Conservation (phyloP, 768 basidiomycete species). For the Crucibulum laeve region DNA sequence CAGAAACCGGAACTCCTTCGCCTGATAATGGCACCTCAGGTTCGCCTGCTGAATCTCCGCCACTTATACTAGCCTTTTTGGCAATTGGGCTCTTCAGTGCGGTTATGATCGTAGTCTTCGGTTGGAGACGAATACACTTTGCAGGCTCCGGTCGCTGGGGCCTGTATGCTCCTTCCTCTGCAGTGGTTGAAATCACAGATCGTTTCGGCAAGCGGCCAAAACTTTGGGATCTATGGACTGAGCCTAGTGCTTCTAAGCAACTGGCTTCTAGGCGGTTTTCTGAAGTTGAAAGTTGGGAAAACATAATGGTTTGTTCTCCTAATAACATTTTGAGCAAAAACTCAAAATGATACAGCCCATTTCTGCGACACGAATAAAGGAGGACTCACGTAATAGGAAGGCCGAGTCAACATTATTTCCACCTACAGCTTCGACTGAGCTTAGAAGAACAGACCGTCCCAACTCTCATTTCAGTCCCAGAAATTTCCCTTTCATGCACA, state of each 20-base stretch:
- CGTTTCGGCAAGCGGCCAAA: slow-evolving; percentile 29
- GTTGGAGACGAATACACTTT: slow-evolving; percentile 34
- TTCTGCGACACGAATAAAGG: background rate
- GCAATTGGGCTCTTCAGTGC: slow-evolving; percentile 51
- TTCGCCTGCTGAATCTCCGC: slow-evolving; percentile 37
- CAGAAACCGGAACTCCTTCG: slow-evolving; percentile 3
- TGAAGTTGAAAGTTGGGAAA: slow-evolving; percentile 28
- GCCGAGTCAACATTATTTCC: background rate
- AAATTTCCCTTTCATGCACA: too few species aligned
- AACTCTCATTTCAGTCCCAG: too few species aligned
- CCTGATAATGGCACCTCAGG: slow-evolving; percentile 6
- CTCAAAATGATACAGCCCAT: slow-evolving; percentile 6
- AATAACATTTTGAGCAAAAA: slow-evolving; percentile 4
- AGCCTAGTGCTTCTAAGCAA: slow-evolving; percentile 9
- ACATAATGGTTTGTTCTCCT: slow-evolving; percentile 33
- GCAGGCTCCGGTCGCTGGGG: slow-evolving; percentile 3
- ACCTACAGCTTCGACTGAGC: too few species aligned
- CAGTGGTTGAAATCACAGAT: too few species aligned
- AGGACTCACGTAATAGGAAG: too few species aligned
- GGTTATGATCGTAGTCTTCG: slow-evolving; percentile 44
- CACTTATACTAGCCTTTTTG: slow-evolving; percentile 56
- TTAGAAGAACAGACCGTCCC: too few species aligned
- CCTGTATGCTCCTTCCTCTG: too few species aligned
- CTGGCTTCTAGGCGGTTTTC: slow-evolving; percentile 4
- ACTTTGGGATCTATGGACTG: slow-evolving; percentile 42